Evolutionary conservation across 352 stramenopile species (phyloP).

Genomic region (Pythium volutum): DNA sequence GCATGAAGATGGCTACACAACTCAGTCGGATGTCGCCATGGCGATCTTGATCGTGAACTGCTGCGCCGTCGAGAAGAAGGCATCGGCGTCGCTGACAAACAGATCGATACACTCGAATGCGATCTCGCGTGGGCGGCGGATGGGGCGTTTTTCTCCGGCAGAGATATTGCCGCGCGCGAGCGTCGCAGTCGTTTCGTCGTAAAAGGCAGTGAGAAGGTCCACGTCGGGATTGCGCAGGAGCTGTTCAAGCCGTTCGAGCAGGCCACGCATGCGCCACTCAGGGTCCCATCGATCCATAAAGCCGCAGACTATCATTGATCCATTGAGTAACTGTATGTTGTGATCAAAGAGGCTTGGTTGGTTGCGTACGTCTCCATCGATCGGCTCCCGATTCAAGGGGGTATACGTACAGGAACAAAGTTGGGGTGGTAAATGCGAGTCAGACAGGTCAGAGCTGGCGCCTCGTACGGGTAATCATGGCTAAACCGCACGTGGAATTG

Average conservation of each 20-base stretch:
- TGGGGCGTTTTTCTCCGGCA: slow-evolving; percentile 12
- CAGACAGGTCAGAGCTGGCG: slow-evolving; percentile 36
- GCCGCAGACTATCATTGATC: slow-evolving; percentile 41
- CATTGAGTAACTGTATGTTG: slow-evolving; percentile 53
- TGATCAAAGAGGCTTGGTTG: too few relatives aligned
- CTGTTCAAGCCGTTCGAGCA: slow-evolving; percentile 43
- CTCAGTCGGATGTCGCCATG: too few relatives aligned
- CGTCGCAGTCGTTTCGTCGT: slow-evolving; percentile 34
- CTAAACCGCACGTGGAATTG: slow-evolving; percentile 49
- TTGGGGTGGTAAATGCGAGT: slow-evolving; percentile 74
- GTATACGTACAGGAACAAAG: slow-evolving; percentile 48
- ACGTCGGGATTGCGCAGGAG: slow-evolving; percentile 40
- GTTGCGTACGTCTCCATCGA: too few relatives aligned
- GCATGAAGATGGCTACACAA: slow-evolving; percentile 3
- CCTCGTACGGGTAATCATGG: slow-evolving; percentile 58
- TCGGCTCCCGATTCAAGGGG: not conserved
- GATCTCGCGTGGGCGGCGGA: slow-evolving; percentile 51
- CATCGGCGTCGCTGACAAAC: slow-evolving; percentile 34
- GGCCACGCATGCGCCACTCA: slow-evolving; percentile 50
- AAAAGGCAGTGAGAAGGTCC: slow-evolving; percentile 42
- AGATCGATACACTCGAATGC: slow-evolving; percentile 48
- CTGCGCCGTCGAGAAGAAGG: slow-evolving; percentile 34
- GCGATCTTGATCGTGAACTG: slow-evolving; percentile 29
- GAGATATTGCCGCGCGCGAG: slow-evolving; percentile 13
- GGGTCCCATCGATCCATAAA: slow-evolving; percentile 46